Evolutionary conservation across 768 basidiomycete species (phyloP).

Genomic region (Suillus subalutaceus): DNA sequence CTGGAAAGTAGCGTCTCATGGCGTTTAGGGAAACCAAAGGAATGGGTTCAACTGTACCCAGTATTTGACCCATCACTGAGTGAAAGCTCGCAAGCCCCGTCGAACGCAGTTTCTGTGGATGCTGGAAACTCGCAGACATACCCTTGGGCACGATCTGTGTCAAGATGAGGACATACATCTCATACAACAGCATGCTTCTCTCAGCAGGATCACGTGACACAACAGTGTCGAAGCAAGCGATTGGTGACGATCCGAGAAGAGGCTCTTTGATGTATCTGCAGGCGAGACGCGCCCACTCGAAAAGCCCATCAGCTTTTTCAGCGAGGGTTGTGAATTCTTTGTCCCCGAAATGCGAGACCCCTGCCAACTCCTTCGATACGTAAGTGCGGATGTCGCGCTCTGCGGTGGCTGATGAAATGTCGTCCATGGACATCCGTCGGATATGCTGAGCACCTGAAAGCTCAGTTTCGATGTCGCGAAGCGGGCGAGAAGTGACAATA

Average conservation of each 20-base stretch:
- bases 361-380: not conserved
- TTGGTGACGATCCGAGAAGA: not conserved
- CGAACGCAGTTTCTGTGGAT: not conserved
- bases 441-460: not conserved
- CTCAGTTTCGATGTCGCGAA: not conserved
- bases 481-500: conserved; percentile 9
- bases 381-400: not conserved
- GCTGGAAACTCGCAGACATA: not conserved
- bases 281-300: not conserved
- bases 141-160: not conserved
- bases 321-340: not conserved
- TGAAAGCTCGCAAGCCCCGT: not conserved
- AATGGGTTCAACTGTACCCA: not conserved
- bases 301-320: not conserved
- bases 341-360: not conserved
- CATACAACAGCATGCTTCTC: not conserved
- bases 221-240: not conserved
- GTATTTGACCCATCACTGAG: not conserved
- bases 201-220: not conserved
- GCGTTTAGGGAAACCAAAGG: not conserved
- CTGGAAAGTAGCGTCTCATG: not conserved
- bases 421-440: not conserved
- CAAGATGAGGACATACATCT: not conserved
- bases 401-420: not conserved
- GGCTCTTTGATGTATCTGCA: not conserved